Base-by-base conservation (phyloP, 2,329 filamentous ascomycete genomes). In the Diaporthe longicolla region DNA sequence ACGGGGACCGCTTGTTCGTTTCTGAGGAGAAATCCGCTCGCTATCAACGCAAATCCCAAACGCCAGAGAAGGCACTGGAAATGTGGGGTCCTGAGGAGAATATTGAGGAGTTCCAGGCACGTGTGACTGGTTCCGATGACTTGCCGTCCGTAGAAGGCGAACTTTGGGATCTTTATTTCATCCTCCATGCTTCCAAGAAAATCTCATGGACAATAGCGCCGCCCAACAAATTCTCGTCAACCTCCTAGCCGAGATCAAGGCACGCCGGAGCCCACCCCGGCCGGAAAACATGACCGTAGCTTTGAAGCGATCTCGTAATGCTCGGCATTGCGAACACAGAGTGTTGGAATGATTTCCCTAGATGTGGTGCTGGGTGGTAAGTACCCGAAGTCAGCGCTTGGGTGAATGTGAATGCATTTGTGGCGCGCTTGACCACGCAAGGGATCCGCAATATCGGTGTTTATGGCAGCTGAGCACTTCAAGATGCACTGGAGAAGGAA, bases 121-220 rank as follows among this genome's bases (percentile, higher is more conserved):
- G 55, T 17, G 57, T 71, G 40, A 70, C 29, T 3, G 66, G 71
- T 7, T 24, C 66, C 10, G 29, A 19, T 48, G 58, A 66, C 15
- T 35, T 50, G 8, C 57, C 37, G 0, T 59, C 29, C 1, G 43
- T 73, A 5, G 77, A 78, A 54, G 52, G 52, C 24, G 68, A 73
- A 37, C 76, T 78, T 19, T 78, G 76, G 77, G 55, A 63, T 7
- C 73, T 78, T 9, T 78, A 76, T 70, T 77, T 73, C 71, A 45
- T 78, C n/a, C 58, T 78, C 4, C 77, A 77, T 70, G 73, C 77
- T 6, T 69, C 77, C 7, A 77, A 75, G 71, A 74, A 74, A 37
- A 76, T 76, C 40, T 72, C 74, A 1, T 78, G 75, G 76, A 43
- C 68, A 11, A 75, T 24, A 55, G 63, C 3, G 37, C 19, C 15